Evolutionary conservation across 768 basidiomycete genomes (phyloP).

Genomic region (Agrocybe praecox): DNA sequence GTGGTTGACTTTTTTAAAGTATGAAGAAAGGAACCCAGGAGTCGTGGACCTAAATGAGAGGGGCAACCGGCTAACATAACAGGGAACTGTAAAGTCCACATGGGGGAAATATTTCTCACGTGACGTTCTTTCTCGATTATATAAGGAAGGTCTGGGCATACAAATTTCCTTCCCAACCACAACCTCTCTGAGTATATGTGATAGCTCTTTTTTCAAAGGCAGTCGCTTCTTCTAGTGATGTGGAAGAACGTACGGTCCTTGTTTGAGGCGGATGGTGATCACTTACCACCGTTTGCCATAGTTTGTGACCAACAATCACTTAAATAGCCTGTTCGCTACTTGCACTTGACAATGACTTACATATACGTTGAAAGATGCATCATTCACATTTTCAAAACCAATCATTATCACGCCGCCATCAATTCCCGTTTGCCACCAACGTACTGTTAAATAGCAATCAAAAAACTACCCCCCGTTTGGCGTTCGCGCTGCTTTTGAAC

Average conservation of each 20-base stretch:
- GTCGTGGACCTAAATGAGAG: too few relatives aligned
- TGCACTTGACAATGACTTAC: background rate
- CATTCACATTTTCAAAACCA: background rate
- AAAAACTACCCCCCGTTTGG: constrained; percentile 12
- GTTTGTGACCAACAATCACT: constrained; percentile 35
- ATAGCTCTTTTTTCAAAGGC: constrained; percentile 8
- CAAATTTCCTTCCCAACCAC: constrained; percentile 23
- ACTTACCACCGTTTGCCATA: constrained; percentile 64
- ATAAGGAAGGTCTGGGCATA: background rate
- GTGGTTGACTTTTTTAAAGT: too few relatives aligned
- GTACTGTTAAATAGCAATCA: constrained; percentile 4
- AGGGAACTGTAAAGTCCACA: background rate
- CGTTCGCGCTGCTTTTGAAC: background rate
- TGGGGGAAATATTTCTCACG: constrained; percentile 15
- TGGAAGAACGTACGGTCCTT: constrained; percentile 47
- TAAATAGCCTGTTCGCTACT: background rate
- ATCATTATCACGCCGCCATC: background rate
- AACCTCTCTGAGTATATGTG: constrained; percentile 3
- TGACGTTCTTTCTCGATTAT: constrained; percentile 7
- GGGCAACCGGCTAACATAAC: too few relatives aligned
- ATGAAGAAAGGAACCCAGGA: too few relatives aligned
- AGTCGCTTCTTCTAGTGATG: constrained; percentile 10
- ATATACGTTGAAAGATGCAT: background rate
- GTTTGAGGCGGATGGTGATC: constrained; percentile 75
- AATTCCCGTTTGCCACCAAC: background rate